A percentile compares a stretch with the other conserved stretches of the same genome.
Evolutionary conservation across 1,139 yeast genomes (phyloP).

Genomic region (Taphrina flavorubra): DNA sequence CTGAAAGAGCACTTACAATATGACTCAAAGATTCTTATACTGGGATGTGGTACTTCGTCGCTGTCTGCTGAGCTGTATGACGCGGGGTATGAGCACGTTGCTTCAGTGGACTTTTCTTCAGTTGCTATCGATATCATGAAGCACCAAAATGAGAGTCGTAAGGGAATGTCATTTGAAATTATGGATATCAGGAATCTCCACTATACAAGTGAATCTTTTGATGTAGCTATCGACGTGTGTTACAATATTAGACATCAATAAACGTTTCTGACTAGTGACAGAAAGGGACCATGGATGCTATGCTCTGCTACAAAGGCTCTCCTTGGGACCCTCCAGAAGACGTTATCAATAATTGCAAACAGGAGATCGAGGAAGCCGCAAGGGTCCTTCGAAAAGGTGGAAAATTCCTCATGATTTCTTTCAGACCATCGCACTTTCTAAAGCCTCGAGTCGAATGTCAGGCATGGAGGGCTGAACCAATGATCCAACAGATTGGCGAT

Average conservation of each 20-base stretch:
- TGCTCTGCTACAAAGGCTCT: constrained; percentile 48
- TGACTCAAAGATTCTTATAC: constrained; percentile 45
- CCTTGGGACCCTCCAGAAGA: constrained; percentile 48
- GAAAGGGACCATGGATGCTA: constrained; percentile 48
- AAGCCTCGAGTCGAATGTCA: constrained; percentile 16
- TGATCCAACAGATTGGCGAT: constrained; percentile 30
- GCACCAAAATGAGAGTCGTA: constrained; percentile 38
- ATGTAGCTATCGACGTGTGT: constrained; percentile 47
- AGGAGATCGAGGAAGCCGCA: constrained; percentile 47
- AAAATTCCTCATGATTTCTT: constrained; percentile 47
- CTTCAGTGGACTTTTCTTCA: constrained; percentile 47
- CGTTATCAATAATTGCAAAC: constrained; percentile 44
- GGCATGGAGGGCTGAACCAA: constrained; percentile 23
- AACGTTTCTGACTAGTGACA: not conserved
- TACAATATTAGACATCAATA: too few species aligned
- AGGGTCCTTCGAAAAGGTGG: constrained; percentile 47
- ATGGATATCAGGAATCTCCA: constrained; percentile 47
- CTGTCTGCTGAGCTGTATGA: constrained; percentile 47
- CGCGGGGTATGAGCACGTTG: constrained; percentile 46
- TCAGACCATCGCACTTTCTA: constrained; percentile 48
- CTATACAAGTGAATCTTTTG: constrained; percentile 45
- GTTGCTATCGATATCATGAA: constrained; percentile 47
- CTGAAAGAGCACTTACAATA: constrained; percentile 43
- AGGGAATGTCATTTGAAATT: constrained; percentile 48
- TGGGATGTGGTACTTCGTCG: constrained; percentile 48